phyloP scores from a whole-genome alignment of 208 protist genomes.

The Acanthamoeba comandoni region DNA sequence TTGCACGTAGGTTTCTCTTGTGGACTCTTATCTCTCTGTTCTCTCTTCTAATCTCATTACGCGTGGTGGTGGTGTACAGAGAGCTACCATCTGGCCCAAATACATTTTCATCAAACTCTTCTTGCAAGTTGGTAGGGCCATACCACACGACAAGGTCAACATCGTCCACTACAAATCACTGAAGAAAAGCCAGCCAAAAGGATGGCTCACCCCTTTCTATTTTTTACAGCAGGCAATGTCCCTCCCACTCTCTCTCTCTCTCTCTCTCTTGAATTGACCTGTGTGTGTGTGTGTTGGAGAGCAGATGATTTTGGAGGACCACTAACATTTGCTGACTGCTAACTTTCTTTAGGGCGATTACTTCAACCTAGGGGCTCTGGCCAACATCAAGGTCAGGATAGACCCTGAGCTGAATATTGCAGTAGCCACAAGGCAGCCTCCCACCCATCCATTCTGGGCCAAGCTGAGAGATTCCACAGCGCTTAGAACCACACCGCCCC shows the following conservation, averaged over 20 bases:
- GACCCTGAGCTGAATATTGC: neutral
- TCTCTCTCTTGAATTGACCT: no score
- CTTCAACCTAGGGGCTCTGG: slow-evolving; percentile 15
- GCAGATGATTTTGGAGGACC: no score
- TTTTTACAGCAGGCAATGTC: no score
- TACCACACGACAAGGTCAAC: slow-evolving; percentile 25
- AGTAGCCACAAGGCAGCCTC: neutral
- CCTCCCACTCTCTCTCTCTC: no score
- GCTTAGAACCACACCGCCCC: neutral
- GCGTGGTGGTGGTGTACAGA: neutral
- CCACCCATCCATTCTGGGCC: slow-evolving; percentile 36
- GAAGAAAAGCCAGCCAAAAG: slow-evolving; percentile 26
- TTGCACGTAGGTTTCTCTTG: neutral
- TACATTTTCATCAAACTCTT: slow-evolving; percentile 59
- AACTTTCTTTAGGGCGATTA: slow-evolving; percentile 16
- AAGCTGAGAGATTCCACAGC: slow-evolving; percentile 26
- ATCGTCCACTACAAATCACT: slow-evolving; percentile 56
- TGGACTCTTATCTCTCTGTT: neutral
- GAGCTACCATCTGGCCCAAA: slow-evolving; percentile 49
- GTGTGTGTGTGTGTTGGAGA: no score
- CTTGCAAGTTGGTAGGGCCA: slow-evolving; percentile 1
- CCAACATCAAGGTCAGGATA: slow-evolving; percentile 11
- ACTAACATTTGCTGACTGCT: no score
- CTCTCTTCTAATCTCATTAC: neutral
- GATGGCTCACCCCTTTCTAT: slow-evolving; percentile 24